Percentiles rank a stretch among this genome's conserved stretches.
Conservation (phyloP, 164 flowering plant genomes). For the Protea cynaroides region DNA sequence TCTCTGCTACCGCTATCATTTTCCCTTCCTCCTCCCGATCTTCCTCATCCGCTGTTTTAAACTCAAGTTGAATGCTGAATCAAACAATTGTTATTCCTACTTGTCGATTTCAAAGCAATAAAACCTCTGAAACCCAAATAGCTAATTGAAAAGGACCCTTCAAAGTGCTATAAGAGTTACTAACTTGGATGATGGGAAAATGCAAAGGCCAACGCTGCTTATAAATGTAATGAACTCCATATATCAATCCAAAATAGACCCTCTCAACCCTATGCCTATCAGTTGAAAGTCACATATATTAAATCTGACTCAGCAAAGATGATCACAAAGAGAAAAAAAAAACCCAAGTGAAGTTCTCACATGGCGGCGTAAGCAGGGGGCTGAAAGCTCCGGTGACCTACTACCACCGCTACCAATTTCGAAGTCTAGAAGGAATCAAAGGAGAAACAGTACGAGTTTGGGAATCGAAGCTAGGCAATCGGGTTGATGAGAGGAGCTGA, state of each 20-base stretch:
- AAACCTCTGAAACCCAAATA: too few species aligned
- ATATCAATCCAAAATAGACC: conserved; percentile 53
- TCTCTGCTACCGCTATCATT: too few species aligned
- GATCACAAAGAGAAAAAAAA: conserved; percentile 25
- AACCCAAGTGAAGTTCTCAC: conserved; percentile 28
- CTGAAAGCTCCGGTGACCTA: conserved; percentile 10
- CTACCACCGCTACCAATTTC: conserved; percentile 17
- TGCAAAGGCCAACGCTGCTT: conserved; percentile 54
- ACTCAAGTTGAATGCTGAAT: too few species aligned
- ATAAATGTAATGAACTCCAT: conserved; percentile 47
- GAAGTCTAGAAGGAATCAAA: conserved; percentile 28
- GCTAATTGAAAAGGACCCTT: background rate
- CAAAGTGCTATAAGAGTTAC: background rate
- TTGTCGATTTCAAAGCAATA: too few species aligned
- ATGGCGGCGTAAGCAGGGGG: conserved; percentile 26
- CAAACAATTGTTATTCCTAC: too few species aligned
- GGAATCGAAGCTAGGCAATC: conserved; percentile 29
- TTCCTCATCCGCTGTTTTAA: too few species aligned
- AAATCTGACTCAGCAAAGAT: conserved; percentile 19
- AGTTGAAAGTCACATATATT: conserved; percentile 15
- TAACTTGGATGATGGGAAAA: conserved; percentile 86
- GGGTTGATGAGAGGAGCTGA: conserved; percentile 34
- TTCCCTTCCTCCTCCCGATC: too few species aligned
- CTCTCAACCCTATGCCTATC: conserved; percentile 49
- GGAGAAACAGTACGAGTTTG: conserved; percentile 30